These are phyloP conservation scores for Raddia distichophylla DNA, from an alignment of 176 grass and related monocot species.

Conservation along the genomic window DNA sequence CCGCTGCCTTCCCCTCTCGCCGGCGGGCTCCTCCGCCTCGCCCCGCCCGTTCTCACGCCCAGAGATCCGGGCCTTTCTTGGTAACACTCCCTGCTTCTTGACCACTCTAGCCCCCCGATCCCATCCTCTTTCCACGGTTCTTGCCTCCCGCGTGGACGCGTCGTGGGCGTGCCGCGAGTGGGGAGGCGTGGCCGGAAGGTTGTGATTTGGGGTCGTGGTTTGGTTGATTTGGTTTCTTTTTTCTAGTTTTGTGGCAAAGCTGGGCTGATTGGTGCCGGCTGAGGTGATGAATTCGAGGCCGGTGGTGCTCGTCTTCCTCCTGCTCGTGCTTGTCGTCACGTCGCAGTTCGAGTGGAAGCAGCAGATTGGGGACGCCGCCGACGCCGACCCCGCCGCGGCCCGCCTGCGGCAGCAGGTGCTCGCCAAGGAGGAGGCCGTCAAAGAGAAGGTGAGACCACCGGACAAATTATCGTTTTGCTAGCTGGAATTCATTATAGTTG, in stretches of 20 bases:
- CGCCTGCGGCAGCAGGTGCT: constrained; percentile 46
- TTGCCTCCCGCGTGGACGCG: not conserved
- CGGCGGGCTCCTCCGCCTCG: too few relatives aligned
- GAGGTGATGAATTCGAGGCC: constrained; percentile 62
- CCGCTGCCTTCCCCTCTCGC: not conserved
- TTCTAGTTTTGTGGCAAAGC: too few relatives aligned
- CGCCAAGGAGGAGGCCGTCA: constrained; percentile 64
- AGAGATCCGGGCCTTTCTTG: constrained; percentile 30
- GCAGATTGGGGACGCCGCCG: constrained; percentile 65
- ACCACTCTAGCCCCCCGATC: not conserved
- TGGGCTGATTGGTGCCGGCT: not conserved
- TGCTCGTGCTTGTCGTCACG: constrained; percentile 66
- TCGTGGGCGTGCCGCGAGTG: too few relatives aligned
- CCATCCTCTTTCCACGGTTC: not conserved
- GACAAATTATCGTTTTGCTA: not conserved
- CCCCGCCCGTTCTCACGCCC: too few relatives aligned
- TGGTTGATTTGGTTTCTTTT: not conserved
- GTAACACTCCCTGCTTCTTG: not conserved
- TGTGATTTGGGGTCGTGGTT: not conserved
- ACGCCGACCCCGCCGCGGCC: constrained; percentile 41
- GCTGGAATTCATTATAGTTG: not conserved
- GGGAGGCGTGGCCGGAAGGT: not conserved
- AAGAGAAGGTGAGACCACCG: constrained; percentile 56
- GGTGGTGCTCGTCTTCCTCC: constrained; percentile 61
- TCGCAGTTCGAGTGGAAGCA: constrained; percentile 82